A percentile compares a stretch with the other conserved stretches of the same genome.
phyloP scores from a whole-genome alignment of 306 rosid species.

The Sphenostylis stenocarpa region DNA sequence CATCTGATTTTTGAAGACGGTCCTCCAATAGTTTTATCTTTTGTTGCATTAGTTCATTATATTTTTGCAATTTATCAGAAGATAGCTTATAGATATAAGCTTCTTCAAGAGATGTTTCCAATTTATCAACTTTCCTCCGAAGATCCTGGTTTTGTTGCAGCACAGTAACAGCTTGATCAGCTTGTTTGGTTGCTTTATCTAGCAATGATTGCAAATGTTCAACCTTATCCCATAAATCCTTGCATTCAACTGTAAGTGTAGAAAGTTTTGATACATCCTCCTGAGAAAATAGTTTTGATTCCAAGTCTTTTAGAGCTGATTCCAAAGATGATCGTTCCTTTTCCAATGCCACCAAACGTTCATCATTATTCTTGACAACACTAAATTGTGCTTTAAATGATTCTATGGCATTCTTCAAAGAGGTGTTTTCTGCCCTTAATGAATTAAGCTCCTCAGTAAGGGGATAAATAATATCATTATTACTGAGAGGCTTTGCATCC shows the following conservation, averaged over 20 bases:
- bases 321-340: conserved; percentile 69
- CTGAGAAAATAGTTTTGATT: conserved; percentile 66
- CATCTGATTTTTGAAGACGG: conserved; percentile 78
- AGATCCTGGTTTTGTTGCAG: conserved; percentile 88
- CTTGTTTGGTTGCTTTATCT: conserved; percentile 75
- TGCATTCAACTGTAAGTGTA: conserved; percentile 60
- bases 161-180: conserved; percentile 64
- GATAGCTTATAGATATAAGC: conserved; percentile 65
- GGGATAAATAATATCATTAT: conserved; percentile 35
- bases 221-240: conserved; percentile 63
- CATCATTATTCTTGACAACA: conserved; percentile 53
- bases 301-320: conserved; percentile 67
- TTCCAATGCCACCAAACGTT: conserved; percentile 67
- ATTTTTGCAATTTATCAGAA: conserved; percentile 70
- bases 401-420: conserved; percentile 58
- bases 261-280: conserved; percentile 69
- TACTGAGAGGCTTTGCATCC: conserved; percentile 32
- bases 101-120: conserved; percentile 80
- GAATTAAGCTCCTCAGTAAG: conserved; percentile 60
- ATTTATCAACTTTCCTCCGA: conserved; percentile 65
- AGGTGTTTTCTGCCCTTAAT: conserved; percentile 69
- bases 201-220: conserved; percentile 66
- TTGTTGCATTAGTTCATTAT: conserved; percentile 72
- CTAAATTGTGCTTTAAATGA: conserved; percentile 56
- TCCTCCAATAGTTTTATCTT: conserved; percentile 76